Percentiles rank a stretch among this genome's conserved stretches.
These are phyloP conservation scores for Colletotrichum spinosum DNA, from an alignment of 2,329 filamentous ascomycete genomes.

Conservation along the genomic window DNA sequence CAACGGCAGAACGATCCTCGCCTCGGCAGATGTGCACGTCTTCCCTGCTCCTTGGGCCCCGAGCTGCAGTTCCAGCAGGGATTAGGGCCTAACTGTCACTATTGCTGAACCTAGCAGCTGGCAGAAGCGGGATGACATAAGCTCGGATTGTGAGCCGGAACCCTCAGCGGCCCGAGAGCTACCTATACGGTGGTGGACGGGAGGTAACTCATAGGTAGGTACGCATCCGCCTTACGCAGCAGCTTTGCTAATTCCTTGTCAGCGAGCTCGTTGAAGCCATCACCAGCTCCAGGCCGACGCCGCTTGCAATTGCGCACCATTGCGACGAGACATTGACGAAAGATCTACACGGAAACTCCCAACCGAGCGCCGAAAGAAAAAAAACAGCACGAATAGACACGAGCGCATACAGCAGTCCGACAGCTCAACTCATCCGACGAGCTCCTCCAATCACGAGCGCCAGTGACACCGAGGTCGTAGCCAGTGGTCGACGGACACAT, in stretches of 20 bases:
- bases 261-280: slow-evolving; percentile 24
- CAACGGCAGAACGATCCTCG: too few species aligned
- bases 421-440: background rate
- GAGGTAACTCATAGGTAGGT: too few species aligned
- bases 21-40: too few species aligned
- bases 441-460: slow-evolving; percentile 21
- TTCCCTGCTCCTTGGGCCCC: too few species aligned
- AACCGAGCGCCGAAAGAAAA: background rate
- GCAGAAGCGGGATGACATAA: slow-evolving; percentile 14
- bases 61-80: background rate
- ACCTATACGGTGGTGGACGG: too few species aligned
- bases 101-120: background rate
- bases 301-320: background rate
- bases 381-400: slow-evolving; percentile 1
- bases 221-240: too few species aligned
- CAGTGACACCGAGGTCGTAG: background rate
- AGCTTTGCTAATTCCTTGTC: slow-evolving; percentile 8
- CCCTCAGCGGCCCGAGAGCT: slow-evolving; percentile 14
- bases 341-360: background rate
- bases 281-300: background rate
- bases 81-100: too few species aligned
- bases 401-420: background rate
- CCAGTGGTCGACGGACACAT: slow-evolving; percentile 29
- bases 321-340: background rate
- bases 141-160: slow-evolving; percentile 6